Evolutionary conservation across 352 stramenopile species (phyloP).

Genomic region (Ochromonadaceae sp.): DNA sequence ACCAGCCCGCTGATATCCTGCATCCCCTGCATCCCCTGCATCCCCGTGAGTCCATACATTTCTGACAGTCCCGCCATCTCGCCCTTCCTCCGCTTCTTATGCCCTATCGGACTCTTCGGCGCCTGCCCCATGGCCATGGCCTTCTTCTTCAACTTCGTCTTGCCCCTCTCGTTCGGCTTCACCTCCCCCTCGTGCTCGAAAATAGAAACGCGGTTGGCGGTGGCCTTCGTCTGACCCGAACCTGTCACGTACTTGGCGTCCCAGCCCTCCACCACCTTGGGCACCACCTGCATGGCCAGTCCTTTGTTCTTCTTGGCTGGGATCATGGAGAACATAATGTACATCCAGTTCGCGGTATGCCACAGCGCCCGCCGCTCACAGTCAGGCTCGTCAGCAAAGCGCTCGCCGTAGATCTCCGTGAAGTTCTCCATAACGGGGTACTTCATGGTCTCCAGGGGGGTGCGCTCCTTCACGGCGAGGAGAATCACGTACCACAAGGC

Average conservation of each 20-base stretch:
- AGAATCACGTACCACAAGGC: conserved; percentile 3
- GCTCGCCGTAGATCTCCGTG: background rate
- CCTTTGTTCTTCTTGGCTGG: conserved; percentile 14
- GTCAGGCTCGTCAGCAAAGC: background rate
- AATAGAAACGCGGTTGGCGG: conserved; percentile 7
- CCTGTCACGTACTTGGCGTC: conserved; percentile 7
- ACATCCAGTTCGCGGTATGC: conserved; percentile 17
- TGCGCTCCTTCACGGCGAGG: background rate
- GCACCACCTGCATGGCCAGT: conserved; percentile 10
- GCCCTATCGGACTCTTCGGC: too few relatives aligned
- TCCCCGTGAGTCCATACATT: too few relatives aligned
- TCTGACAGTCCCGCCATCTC: too few relatives aligned
- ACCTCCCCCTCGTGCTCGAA: conserved; percentile 5
- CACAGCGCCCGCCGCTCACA: background rate
- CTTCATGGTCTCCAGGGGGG: background rate
- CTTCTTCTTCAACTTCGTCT: background rate
- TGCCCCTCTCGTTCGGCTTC: background rate
- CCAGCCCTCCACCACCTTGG: conserved; percentile 6
- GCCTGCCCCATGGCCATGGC: too few relatives aligned
- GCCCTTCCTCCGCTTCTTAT: too few relatives aligned
- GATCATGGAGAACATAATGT: conserved; percentile 14
- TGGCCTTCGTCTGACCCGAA: conserved; percentile 4
- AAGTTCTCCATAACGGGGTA: conserved; percentile 1
- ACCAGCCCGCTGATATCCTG: too few relatives aligned
- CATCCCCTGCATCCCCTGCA: too few relatives aligned